A percentile compares a stretch with the other conserved stretches of the same genome.
Conservation (phyloP, 345 rosid species). For the Hevea brasiliensis region DNA sequence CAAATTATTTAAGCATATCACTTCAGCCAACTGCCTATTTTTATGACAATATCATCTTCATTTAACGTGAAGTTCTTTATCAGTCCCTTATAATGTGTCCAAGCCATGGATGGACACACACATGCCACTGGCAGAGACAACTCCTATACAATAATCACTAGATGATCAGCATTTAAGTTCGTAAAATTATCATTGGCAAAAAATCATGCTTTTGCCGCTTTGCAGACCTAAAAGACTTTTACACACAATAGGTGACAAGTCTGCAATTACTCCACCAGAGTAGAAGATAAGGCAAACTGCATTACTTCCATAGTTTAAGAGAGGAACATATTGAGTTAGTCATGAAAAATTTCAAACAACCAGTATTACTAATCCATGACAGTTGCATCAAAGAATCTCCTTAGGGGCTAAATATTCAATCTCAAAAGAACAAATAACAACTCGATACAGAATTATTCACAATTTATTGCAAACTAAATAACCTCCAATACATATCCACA, state of each 20-base stretch:
- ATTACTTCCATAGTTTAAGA: background rate
- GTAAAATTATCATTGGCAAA: too few relatives aligned
- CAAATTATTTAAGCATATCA: background rate
- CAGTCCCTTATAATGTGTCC: background rate
- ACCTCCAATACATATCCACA: constrained; percentile 24
- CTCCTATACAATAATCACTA: too few relatives aligned
- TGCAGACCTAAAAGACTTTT: background rate
- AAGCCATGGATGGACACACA: background rate
- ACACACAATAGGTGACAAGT: background rate
- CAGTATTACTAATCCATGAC: background rate
- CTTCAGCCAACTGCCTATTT: background rate
- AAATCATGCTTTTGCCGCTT: background rate
- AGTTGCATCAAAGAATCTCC: background rate
- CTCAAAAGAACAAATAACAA: background rate
- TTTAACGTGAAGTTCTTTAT: background rate
- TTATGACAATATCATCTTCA: background rate
- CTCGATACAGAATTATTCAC: constrained; percentile 23
- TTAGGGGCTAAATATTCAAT: background rate
- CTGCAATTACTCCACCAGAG: background rate
- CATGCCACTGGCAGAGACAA: background rate
- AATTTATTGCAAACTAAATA: constrained; percentile 27
- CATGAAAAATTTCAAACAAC: background rate
- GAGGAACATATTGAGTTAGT: background rate
- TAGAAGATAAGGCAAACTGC: background rate
- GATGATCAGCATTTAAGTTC: background rate